These are phyloP conservation scores for Cercospora canescens DNA, from an alignment of 2,329 filamentous ascomycete genomes.

Conservation along the genomic window DNA sequence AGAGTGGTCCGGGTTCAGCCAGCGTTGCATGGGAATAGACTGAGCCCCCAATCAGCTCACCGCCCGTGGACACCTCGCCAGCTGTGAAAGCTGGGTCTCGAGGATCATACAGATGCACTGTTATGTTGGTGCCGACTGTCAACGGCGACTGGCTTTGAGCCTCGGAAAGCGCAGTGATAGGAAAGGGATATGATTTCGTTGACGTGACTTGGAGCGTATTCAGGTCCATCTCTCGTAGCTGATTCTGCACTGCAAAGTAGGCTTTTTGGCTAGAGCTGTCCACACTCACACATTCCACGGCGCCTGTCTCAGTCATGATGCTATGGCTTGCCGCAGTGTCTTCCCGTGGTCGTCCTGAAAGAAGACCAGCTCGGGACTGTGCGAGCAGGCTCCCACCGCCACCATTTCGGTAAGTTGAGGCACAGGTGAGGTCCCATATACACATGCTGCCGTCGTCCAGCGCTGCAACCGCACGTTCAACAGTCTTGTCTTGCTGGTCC, in stretches of 20 bases:
- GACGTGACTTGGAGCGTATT: conserved; percentile 68
- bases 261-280: conserved; percentile 67
- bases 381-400: conserved; percentile 61
- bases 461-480: conserved; percentile 68
- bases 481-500: conserved; percentile 53
- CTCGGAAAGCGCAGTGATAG: conserved; percentile 79
- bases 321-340: conserved; percentile 48
- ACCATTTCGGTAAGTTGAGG: conserved; percentile 20
- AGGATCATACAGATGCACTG: conserved; percentile 80
- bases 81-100: conserved; percentile 46
- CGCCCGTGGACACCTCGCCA: conserved; percentile 5
- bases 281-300: conserved; percentile 81
- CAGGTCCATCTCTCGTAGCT: conserved; percentile 80
- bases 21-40: conserved; percentile 65
- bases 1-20: conserved; percentile 77
- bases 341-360: conserved; percentile 59
- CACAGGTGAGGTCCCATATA: conserved; percentile 65
- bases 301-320: conserved; percentile 68
- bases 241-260: conserved; percentile 77
- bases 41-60: conserved; percentile 38
- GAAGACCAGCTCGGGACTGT: conserved; percentile 65
- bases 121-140: conserved; percentile 79
- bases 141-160: conserved; percentile 67
- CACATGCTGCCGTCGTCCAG: conserved; percentile 86
- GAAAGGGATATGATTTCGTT: conserved; percentile 72